Conservation (phyloP, 768 basidiomycete species). For the Mycena polygramma region DNA sequence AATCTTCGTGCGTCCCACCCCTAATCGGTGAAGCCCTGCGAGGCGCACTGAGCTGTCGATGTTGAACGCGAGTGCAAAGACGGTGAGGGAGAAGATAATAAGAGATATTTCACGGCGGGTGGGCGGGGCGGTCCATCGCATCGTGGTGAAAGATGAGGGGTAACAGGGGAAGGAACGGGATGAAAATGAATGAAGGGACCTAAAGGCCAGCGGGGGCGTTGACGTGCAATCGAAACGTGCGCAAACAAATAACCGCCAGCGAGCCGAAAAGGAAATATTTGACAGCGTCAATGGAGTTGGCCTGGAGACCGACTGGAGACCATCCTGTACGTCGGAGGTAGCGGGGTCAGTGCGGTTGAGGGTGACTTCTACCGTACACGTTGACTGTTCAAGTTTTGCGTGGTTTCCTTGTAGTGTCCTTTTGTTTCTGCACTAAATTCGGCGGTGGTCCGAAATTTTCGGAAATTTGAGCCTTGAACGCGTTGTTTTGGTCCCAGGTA, state of each 20-base stretch:
- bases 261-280: slow-evolving; percentile 13
- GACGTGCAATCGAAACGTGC: neutral
- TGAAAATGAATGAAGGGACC: neutral
- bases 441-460: too few species aligned
- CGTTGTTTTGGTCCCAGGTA: too few species aligned
- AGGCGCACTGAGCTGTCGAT: slow-evolving; percentile 73
- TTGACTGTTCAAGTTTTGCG: too few species aligned
- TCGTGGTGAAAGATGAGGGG: slow-evolving; percentile 38
- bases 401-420: too few species aligned
- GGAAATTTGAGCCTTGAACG: too few species aligned
- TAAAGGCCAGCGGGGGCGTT: neutral
- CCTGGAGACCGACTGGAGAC: neutral
- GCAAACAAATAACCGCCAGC: slow-evolving; percentile 22
- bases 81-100: slow-evolving; percentile 71
- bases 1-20: slow-evolving; percentile 53
- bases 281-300: slow-evolving; percentile 6
- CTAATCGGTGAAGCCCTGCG: slow-evolving; percentile 57
- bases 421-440: too few species aligned
- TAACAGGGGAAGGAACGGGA: too few species aligned
- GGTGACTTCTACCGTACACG: too few species aligned
- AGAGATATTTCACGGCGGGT: slow-evolving; percentile 82
- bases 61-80: slow-evolving; percentile 82
- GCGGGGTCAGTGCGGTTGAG: too few species aligned
- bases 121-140: slow-evolving; percentile 76
- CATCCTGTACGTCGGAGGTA: too few species aligned